phyloP scores from a whole-genome alignment of 331 rosid genomes.

The Acacia pycnantha region DNA sequence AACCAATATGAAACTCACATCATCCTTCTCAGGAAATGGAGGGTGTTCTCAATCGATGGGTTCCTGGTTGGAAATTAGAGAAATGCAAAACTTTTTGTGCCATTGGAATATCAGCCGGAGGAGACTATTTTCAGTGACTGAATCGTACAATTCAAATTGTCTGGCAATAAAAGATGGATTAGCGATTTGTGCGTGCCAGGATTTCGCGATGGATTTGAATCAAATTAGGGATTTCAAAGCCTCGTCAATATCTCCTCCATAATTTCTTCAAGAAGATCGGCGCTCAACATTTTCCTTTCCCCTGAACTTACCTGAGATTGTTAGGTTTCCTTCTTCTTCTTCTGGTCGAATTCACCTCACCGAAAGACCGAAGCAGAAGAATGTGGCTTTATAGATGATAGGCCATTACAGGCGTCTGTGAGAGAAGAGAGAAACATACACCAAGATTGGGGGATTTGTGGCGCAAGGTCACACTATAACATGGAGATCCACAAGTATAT shows the following conservation, averaged over 20 bases:
- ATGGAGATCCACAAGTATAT: too few species aligned
- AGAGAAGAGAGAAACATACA: too few species aligned
- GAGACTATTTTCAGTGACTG: not conserved
- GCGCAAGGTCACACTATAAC: too few species aligned
- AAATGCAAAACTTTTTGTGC: not conserved
- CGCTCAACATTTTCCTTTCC: not conserved
- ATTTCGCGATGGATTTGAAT: slow-evolving; percentile 11
- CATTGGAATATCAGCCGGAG: not conserved
- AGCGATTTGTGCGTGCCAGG: not conserved
- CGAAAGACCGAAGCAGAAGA: too few species aligned
- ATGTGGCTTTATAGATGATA: too few species aligned
- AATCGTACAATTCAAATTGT: not conserved
- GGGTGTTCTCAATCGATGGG: not conserved
- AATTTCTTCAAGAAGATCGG: slow-evolving; percentile 13
- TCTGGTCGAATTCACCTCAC: too few species aligned
- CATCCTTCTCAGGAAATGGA: not conserved
- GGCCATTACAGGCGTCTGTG: too few species aligned
- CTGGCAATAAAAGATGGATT: not conserved
- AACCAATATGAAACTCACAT: not conserved
- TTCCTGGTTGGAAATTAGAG: not conserved
- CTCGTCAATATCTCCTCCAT: not conserved
- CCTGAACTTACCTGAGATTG: not conserved
- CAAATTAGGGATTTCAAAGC: slow-evolving; percentile 17
- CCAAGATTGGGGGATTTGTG: too few species aligned
- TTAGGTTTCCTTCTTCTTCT: too few species aligned